Evolutionary conservation across 352 stramenopile species (phyloP), one percentile per base, ranked within the genome.

Genomic region (Phytophthora chlamydospora): DNA sequence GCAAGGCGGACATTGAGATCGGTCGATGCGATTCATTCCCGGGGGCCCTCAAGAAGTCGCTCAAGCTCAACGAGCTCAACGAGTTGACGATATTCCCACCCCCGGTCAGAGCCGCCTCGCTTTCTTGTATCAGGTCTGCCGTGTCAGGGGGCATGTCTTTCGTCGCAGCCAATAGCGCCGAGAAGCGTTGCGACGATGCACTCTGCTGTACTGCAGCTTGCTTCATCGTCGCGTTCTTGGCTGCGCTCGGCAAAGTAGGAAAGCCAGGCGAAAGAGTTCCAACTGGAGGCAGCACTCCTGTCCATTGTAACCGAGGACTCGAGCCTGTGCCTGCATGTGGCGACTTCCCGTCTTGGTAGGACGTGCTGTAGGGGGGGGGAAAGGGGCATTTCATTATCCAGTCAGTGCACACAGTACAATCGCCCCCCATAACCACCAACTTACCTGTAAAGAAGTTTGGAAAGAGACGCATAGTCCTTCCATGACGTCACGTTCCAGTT

Each of bases 401-500:
- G 40, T 24, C 35, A 7, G 40, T 1, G 1, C 10, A 32, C 7
- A 47, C 41, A 19, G 1, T 35, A 12, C 29, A 38, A 14, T 12
- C 7, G 27, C 2, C 12, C 1, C 14, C 34, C n/a, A 41, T 49
- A 49, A 19, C 29, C n/a, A 24, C 13, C 27, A 9, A 41, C 40
- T 44, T 47, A 86, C 81, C 77, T 91, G 66, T 89, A 83, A 65
- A 91, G 83, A 50, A 90, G 67, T 58, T 80, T 87, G 9, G 83
- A 91, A 43, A 91, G 33, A 17, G 72, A 79, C n/a, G 83, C 86
- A 46, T 89, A 91, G n/a, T 78, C 78, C 55, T 91, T 80, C 82
- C 82, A 91, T 1, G 73, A 76, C 19, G 61, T 72, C 13, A 89
- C 48, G 21, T 83, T 84, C 46, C 83, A 50, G 39, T 70, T 83